Evolutionary conservation across 2,329 filamentous ascomycete genomes (phyloP).

Genomic region (Cladosporium sp.): DNA sequence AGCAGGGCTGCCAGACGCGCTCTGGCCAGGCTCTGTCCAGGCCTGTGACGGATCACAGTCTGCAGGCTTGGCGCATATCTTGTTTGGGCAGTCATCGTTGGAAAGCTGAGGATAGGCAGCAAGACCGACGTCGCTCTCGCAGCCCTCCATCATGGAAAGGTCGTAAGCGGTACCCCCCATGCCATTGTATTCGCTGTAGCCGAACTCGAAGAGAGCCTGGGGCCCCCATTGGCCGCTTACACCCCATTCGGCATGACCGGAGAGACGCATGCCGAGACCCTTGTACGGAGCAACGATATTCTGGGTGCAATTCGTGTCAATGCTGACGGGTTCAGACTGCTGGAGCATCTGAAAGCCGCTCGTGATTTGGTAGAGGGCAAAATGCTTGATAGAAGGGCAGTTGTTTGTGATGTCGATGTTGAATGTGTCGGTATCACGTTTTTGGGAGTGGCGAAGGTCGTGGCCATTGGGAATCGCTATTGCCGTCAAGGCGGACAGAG

Average conservation of each 20-base stretch:
- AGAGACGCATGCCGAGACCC: constrained; percentile 27
- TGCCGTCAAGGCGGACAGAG: constrained; percentile 9
- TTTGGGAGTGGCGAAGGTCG: constrained; percentile 1
- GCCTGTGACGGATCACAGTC: constrained; percentile 13
- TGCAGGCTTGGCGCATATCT: too few relatives aligned
- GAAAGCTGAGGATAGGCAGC: constrained; percentile 16
- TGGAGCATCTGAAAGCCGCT: constrained; percentile 22
- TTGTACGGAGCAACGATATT: constrained; percentile 22
- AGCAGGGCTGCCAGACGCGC: constrained; percentile 21
- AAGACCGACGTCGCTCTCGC: constrained; percentile 23
- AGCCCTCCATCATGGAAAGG: constrained; percentile 25
- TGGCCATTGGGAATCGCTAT: constrained; percentile 1
- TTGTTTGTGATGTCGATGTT: constrained; percentile 26
- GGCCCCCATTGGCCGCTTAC: constrained; percentile 22
- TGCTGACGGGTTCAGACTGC: constrained; percentile 18
- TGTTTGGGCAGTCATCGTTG: too few relatives aligned
- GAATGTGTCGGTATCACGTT: constrained; percentile 20
- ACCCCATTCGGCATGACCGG: constrained; percentile 25
- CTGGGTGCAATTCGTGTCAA: constrained; percentile 13
- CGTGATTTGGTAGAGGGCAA: constrained; percentile 28
- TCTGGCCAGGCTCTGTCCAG: constrained; percentile 26
- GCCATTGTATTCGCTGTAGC: constrained; percentile 22
- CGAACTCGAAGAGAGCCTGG: constrained; percentile 29
- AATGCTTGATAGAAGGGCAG: constrained; percentile 21
- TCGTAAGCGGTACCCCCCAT: constrained; percentile 18